A percentile compares a stretch with the other conserved stretches of the same genome.
These are phyloP conservation scores for Cicer chorassanicum DNA, from an alignment of 306 rosid species.

Conservation along the genomic window DNA sequence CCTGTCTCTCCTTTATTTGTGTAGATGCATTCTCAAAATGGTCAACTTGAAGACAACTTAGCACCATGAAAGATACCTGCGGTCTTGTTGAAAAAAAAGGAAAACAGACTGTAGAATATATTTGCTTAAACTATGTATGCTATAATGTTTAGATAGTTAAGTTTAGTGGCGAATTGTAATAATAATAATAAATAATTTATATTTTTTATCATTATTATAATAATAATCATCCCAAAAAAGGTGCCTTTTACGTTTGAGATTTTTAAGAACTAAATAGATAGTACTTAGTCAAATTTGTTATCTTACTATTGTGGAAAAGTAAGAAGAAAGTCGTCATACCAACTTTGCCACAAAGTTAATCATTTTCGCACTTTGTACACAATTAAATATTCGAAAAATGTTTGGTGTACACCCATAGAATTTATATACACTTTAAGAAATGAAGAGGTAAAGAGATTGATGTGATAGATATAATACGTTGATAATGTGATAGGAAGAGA, in stretches of 20 bases:
- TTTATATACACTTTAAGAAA: too few species aligned
- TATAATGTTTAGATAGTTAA: conserved; percentile 39
- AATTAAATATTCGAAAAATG: too few species aligned
- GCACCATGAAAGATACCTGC: conserved; percentile 37
- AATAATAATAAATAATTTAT: not conserved
- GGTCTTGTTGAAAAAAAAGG: not conserved
- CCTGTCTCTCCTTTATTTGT: conserved; percentile 32
- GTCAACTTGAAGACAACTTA: conserved; percentile 52
- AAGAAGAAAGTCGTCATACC: not conserved
- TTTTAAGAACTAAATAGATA: too few species aligned
- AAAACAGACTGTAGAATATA: conserved; percentile 15
- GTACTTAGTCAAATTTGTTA: not conserved
- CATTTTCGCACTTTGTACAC: not conserved
- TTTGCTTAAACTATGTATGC: conserved; percentile 18
- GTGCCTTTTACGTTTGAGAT: not conserved
- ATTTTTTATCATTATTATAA: not conserved
- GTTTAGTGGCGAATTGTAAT: conserved; percentile 18
- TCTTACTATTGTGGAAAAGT: not conserved
- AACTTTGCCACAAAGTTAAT: not conserved
- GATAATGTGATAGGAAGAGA: too few species aligned
- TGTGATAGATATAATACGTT: too few species aligned
- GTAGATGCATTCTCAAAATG: conserved; percentile 48
- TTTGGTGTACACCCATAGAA: too few species aligned
- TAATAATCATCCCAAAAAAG: not conserved
- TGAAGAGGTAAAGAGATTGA: too few species aligned